Conservation (phyloP, 768 basidiomycete genomes). For the Termitomyces sp. region DNA sequence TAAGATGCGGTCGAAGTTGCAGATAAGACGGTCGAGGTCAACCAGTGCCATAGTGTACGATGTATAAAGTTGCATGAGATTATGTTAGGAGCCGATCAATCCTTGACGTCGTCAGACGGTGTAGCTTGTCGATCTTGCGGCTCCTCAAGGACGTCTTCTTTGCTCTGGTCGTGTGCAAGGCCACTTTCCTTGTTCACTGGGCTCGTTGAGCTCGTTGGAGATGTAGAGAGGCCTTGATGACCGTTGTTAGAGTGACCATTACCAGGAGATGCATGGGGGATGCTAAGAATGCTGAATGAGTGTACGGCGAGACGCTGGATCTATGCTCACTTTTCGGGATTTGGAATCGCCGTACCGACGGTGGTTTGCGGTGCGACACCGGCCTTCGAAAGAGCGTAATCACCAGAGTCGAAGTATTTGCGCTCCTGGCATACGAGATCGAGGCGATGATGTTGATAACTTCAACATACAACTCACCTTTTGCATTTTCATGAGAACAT, state of each 20-base stretch:
- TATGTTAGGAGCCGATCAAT: slow-evolving; percentile 9
- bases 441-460: slow-evolving; percentile 10
- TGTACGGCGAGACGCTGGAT: not conserved
- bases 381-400: slow-evolving; percentile 96
- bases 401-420: slow-evolving; percentile 99
- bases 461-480: slow-evolving; percentile 50
- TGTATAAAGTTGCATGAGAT: slow-evolving; percentile 11
- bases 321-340: slow-evolving; percentile 82
- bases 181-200: slow-evolving; percentile 61
- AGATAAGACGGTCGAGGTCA: slow-evolving; percentile 12
- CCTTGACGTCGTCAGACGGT: slow-evolving; percentile 7
- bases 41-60: slow-evolving; percentile 14
- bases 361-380: slow-evolving; percentile 82
- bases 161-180: slow-evolving; percentile 34
- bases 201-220: slow-evolving; percentile 66
- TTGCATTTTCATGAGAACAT: slow-evolving; percentile 89
- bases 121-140: slow-evolving; percentile 3
- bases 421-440: slow-evolving; percentile 61
- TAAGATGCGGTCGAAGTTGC: slow-evolving; percentile 15
- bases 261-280: slow-evolving; percentile 78
- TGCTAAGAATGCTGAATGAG: slow-evolving; percentile 41
- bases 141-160: slow-evolving; percentile 23
- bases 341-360: slow-evolving; percentile 97
- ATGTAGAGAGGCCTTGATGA: slow-evolving; percentile 59
- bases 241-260: slow-evolving; percentile 36